Conservation (phyloP, 2,329 filamentous ascomycete genomes). For the Ceratocystis huliohia region DNA sequence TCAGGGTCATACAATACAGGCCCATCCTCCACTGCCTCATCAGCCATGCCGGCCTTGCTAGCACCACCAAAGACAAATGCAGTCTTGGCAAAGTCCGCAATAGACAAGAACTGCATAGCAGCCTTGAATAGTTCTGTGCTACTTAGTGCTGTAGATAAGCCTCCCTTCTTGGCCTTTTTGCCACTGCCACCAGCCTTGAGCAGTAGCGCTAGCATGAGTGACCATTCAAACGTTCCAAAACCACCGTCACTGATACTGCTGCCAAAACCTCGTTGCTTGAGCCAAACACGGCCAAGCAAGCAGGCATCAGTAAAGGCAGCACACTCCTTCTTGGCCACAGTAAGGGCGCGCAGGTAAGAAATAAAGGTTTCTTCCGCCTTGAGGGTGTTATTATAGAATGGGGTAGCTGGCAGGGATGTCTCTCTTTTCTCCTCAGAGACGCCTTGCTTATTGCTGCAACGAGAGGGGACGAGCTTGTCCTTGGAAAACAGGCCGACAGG, state of each 20-base stretch:
- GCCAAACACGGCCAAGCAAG: slow-evolving; percentile 74
- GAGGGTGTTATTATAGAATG: slow-evolving; percentile 80
- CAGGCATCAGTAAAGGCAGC: slow-evolving; percentile 70
- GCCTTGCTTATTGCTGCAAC: slow-evolving; percentile 51
- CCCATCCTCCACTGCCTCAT: slow-evolving; percentile 32
- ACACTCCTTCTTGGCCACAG: slow-evolving; percentile 56
- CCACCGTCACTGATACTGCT: slow-evolving; percentile 61
- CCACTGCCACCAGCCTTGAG: slow-evolving; percentile 50
- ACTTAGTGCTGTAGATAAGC: slow-evolving; percentile 69
- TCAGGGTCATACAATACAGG: slow-evolving; percentile 70
- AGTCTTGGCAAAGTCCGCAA: slow-evolving; percentile 56
- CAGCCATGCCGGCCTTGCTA: slow-evolving; percentile 25
- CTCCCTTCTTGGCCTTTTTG: slow-evolving; percentile 42
- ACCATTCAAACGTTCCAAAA: slow-evolving; percentile 90
- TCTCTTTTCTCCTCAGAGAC: slow-evolving; percentile 34
- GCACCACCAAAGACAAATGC: slow-evolving; percentile 41
- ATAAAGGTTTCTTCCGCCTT: slow-evolving; percentile 64
- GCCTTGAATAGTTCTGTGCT: slow-evolving; percentile 93
- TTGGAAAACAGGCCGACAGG: slow-evolving; percentile 56
- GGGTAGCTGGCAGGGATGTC: slow-evolving; percentile 40
- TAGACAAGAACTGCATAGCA: slow-evolving; percentile 71
- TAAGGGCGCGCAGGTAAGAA: slow-evolving; percentile 61
- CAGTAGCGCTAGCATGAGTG: slow-evolving; percentile 63
- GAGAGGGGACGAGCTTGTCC: slow-evolving; percentile 53
- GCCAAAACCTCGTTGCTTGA: slow-evolving; percentile 72